Conservation (phyloP, 2,329 filamentous ascomycete genomes). For the Aspergillus quadricinctus region DNA sequence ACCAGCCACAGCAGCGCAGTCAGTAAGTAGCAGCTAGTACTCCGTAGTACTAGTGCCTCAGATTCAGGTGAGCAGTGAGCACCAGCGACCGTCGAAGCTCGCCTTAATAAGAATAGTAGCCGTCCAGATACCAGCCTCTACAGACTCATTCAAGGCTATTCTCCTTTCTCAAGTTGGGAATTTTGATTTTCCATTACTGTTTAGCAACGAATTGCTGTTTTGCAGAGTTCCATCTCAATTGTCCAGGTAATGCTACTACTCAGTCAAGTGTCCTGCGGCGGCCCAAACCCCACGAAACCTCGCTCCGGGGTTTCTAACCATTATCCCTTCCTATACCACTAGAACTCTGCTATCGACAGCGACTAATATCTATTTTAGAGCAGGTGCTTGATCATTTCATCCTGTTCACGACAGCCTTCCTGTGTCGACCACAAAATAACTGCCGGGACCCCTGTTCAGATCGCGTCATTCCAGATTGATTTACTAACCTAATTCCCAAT, state of each 20-base stretch:
- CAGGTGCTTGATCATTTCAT: conserved; percentile 12
- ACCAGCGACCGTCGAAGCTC: conserved; percentile 7
- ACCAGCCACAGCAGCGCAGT: conserved; percentile 23
- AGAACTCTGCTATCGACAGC: conserved; percentile 12
- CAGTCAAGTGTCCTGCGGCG: conserved; percentile 28
- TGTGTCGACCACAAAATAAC: conserved; percentile 12
- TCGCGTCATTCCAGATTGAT: conserved; percentile 24
- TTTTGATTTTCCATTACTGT: conserved; percentile 3
- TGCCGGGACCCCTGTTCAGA: conserved; percentile 13
- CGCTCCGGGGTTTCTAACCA: conserved; percentile 25
- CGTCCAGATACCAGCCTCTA: conserved; percentile 8
- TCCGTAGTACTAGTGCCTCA: neutral
- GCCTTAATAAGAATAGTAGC: neutral
- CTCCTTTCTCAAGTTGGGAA: neutral
- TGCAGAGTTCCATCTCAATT: conserved; percentile 17
- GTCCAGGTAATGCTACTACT: conserved; percentile 24
- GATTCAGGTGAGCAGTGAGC: neutral
- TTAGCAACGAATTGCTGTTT: conserved; percentile 5
- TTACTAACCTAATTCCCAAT: conserved; percentile 20
- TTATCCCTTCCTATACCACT: conserved; percentile 24
- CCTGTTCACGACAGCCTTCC: conserved; percentile 16
- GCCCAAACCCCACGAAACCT: conserved; percentile 38
- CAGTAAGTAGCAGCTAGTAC: neutral
- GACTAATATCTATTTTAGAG: conserved; percentile 10
- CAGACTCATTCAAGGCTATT: neutral